A percentile compares a stretch with the other conserved stretches of the same genome.
These are phyloP conservation scores for Thuja plicata DNA, from an alignment of 83 land plant genomes.

Conservation along the genomic window DNA sequence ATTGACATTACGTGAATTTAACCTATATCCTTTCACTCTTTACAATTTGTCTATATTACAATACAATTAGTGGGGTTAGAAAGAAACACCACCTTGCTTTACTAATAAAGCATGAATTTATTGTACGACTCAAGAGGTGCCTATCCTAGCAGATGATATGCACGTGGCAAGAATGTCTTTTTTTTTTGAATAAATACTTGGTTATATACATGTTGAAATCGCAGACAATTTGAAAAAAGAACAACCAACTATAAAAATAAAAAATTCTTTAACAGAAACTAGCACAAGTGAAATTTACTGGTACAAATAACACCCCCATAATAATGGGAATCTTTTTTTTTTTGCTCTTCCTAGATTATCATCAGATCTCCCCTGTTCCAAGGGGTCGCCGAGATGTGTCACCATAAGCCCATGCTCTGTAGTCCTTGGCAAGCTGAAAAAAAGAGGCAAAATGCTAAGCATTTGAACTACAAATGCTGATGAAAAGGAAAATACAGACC, in stretches of 20 bases:
- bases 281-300: neutral
- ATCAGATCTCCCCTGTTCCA: constrained; percentile 83
- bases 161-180: neutral
- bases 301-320: neutral
- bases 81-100: neutral
- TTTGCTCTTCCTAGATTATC: neutral
- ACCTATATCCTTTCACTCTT: neutral
- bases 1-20: neutral
- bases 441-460: constrained; percentile 15
- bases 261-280: neutral
- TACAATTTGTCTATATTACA: neutral
- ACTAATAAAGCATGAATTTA: neutral
- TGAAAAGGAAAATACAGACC: neutral
- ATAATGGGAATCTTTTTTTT: neutral
- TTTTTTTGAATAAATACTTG: neutral
- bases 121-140: neutral
- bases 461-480: neutral
- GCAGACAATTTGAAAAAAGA: neutral
- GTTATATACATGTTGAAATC: neutral
- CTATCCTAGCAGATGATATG: neutral
- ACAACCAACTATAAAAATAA: neutral
- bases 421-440: constrained; percentile 86
- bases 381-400: constrained; percentile 83
- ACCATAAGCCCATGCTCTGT: constrained; percentile 93
- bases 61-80: too few relatives aligned